Conservation (phyloP, 345 rosid species). For the Citrus glauca region DNA sequence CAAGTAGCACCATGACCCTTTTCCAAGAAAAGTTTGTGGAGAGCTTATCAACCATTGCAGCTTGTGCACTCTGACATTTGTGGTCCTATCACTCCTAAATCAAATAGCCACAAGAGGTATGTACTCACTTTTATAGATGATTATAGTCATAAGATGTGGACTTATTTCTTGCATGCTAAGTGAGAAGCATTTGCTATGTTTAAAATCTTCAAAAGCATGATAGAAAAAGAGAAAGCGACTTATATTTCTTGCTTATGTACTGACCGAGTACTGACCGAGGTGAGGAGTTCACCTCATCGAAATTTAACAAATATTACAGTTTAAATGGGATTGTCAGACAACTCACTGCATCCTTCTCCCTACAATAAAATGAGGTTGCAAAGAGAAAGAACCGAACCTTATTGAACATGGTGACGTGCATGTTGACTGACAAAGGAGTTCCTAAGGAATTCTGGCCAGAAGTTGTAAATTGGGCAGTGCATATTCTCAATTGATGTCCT, state of each 20-base stretch:
- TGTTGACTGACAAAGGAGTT: neutral
- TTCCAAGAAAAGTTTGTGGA: neutral
- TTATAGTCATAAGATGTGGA: neutral
- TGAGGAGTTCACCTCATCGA: neutral
- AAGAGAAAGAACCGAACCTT: neutral
- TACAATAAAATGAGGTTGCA: neutral
- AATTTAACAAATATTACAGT: neutral
- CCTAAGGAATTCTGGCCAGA: neutral
- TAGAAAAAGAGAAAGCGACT: neutral
- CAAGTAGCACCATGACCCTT: neutral
- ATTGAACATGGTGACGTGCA: neutral
- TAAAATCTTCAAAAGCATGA: neutral
- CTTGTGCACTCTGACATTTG: neutral
- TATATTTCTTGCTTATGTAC: neutral
- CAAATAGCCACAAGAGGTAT: neutral
- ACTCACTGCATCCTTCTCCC: neutral
- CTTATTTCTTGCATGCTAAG: neutral
- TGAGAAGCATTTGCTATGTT: neutral
- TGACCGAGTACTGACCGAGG: neutral
- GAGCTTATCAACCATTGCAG: neutral
- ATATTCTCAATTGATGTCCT: neutral
- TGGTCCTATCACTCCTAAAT: neutral
- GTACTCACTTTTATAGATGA: slow-evolving; percentile 6
- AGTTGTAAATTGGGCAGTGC: neutral
- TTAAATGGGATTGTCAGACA: neutral